Evolutionary conservation across 805 yeast genomes (phyloP).

Genomic region (Candida montana): DNA sequence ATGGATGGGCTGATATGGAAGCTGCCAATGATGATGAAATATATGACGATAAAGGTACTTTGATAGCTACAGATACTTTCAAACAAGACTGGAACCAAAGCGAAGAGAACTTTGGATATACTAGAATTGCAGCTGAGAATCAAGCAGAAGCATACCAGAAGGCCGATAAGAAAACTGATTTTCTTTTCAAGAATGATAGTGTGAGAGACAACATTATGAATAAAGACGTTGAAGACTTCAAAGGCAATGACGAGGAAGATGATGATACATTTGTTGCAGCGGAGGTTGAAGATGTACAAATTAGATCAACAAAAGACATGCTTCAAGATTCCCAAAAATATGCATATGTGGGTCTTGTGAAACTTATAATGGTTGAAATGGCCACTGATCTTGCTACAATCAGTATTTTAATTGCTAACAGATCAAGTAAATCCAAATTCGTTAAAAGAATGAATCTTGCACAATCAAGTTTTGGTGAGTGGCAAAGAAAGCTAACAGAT

Average conservation of each 20-base stretch:
- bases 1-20: conserved; percentile 83
- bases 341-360: conserved; percentile 85
- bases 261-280: conserved; percentile 33
- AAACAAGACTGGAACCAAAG: conserved; percentile 8
- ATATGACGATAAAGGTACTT: conserved; percentile 74
- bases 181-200: conserved; percentile 35
- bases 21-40: conserved; percentile 72
- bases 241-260: conserved; percentile 23
- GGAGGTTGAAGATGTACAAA: conserved; percentile 38
- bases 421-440: conserved; percentile 37
- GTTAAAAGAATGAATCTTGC: conserved; percentile 58
- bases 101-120: conserved; percentile 52
- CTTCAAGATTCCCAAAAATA: conserved; percentile 79
- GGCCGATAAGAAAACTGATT: conserved; percentile 52
- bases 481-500: conserved; percentile 72
- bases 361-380: conserved; percentile 71
- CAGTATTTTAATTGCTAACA: conserved; percentile 43
- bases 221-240: conserved; percentile 15
- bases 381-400: conserved; percentile 69
- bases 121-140: conserved; percentile 81
- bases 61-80: conserved; percentile 32
- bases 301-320: conserved; percentile 75
- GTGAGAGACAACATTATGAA: neutral
- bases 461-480: conserved; percentile 74
- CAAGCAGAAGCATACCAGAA: conserved; percentile 69